Evolutionary conservation across 495 filamentous ascomycete species (phyloP).

Genomic region (Xylaria palmicola): DNA sequence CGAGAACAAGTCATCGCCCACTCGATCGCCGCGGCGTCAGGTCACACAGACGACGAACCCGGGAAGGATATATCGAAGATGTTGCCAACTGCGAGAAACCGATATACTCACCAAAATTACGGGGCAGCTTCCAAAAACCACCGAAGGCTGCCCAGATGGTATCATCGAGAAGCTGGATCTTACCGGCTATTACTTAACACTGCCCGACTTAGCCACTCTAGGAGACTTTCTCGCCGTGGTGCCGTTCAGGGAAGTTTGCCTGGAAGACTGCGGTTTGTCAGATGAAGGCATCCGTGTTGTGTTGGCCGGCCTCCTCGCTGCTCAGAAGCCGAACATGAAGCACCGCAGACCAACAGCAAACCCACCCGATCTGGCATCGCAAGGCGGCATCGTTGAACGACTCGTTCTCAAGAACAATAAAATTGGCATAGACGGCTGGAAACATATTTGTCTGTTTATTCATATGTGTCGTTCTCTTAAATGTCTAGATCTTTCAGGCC

Average conservation of each 20-base stretch:
- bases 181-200: conserved; percentile 75
- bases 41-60: conserved; percentile 84
- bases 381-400: conserved; percentile 77
- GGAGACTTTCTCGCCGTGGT: conserved; percentile 94
- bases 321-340: conserved; percentile 56
- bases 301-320: conserved; percentile 80
- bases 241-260: conserved; percentile 76
- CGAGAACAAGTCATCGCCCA: conserved; percentile 26
- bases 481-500: conserved; percentile 79
- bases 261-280: conserved; percentile 83
- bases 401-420: conserved; percentile 82
- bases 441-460: conserved; percentile 83
- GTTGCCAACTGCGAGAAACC: conserved; percentile 90
- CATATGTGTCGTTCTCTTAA: conserved; percentile 86
- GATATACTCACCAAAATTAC: conserved; percentile 84
- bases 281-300: conserved; percentile 85
- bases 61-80: conserved; percentile 87
- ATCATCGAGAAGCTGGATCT: conserved; percentile 80
- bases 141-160: conserved; percentile 61
- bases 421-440: conserved; percentile 85
- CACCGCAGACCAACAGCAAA: conserved; percentile 39
- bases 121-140: conserved; percentile 74
- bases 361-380: conserved; percentile 33
- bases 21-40: conserved; percentile 52
- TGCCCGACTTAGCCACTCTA: conserved; percentile 79